These are phyloP conservation scores for Serendipita sp. DNA, from an alignment of 768 basidiomycete genomes.

Conservation along the genomic window DNA sequence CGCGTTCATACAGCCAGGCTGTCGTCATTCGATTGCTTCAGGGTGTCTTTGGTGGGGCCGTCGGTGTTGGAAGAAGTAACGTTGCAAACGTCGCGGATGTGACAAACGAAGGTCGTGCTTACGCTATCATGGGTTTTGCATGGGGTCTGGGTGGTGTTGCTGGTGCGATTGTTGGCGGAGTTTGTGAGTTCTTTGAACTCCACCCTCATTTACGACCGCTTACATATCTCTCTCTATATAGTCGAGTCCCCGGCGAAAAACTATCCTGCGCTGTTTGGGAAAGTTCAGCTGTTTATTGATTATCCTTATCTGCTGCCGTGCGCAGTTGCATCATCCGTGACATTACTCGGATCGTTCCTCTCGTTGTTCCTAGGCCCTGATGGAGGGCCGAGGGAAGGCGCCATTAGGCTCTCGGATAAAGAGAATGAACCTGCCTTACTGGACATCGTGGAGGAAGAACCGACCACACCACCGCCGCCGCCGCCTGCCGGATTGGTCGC, in stretches of 20 bases:
- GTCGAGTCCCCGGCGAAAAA: conserved; percentile 75
- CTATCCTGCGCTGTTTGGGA: conserved; percentile 62
- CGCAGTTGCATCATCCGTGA: conserved; percentile 57
- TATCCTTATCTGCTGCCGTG: conserved; percentile 91
- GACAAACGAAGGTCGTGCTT: conserved; percentile 87
- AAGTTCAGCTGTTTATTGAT: conserved; percentile 46
- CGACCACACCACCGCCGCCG: conserved; percentile 29
- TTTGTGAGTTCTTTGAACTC: conserved; percentile 35
- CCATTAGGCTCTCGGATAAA: conserved; percentile 80
- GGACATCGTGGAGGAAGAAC: conserved; percentile 45
- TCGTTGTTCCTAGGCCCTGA: conserved; percentile 81
- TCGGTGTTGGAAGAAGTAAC: conserved; percentile 85
- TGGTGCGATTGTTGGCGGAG: conserved; percentile 72
- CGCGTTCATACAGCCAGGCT: conserved; percentile 60
- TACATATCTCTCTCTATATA: conserved; percentile 17
- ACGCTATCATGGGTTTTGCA: conserved; percentile 85
- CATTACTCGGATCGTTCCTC: conserved; percentile 56
- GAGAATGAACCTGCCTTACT: conserved; percentile 15
- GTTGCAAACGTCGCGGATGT: conserved; percentile 78
- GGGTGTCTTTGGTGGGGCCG: conserved; percentile 83
- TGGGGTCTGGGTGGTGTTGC: conserved; percentile 96
- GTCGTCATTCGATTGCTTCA: conserved; percentile 76
- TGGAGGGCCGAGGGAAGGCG: conserved; percentile 75
- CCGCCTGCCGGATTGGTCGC: conserved; percentile 28
- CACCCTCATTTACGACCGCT: neutral